Base-by-base conservation (phyloP, 2,329 filamentous ascomycete species). In the Xylaria digitata region DNA sequence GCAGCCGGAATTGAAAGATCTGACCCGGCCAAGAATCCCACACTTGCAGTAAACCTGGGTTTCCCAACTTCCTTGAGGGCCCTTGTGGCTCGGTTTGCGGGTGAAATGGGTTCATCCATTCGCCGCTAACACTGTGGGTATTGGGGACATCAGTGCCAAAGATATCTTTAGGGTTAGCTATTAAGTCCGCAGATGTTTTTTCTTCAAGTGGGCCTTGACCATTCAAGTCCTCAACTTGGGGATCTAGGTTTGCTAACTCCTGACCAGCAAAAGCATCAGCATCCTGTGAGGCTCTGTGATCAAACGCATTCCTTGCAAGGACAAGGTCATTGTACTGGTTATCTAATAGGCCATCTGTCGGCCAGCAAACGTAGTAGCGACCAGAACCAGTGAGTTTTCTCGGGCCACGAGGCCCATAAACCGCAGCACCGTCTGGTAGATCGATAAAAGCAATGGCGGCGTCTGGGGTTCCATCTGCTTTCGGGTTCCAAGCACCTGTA, bases 1-100 rank as follows among this genome's bases (percentile, higher is more conserved):
- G 61, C n/a, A 67, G 19, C 9, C 65, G 61, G n/a, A 67, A 65
- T n/a, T 67, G 61, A 15, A 67, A 65, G 26, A 67, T 34, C 3
- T 61, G 52, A 32, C 57, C 61, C 11, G 52, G 32, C 61, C 65
- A 67, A 11, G 6, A 11, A 6, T 43, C 23, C 62, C 61, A 61
- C 3, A 7, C 17, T 21, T 58, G 26, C 9, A 37, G 32, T 37
- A 67, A 46, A 21, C 48, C 19, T 17, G 40, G 57, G 32, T 62
- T 58, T 15, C 7, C n/a, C 7, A 62, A 17, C 7, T 37, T 19
- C 23, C 34, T 48, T 15, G 17, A 19, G 1, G 65, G 61, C 0
- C 53, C 62, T n/a, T 61, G 46, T 23, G 56, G 61, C 30, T 49
- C 61, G 17, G 40, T 13, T 26, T 23, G 37, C 1, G 40, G 2